Evolutionary conservation across 2,329 filamentous ascomycete genomes (phyloP).

Genomic region (Ascomycota sp.): DNA sequence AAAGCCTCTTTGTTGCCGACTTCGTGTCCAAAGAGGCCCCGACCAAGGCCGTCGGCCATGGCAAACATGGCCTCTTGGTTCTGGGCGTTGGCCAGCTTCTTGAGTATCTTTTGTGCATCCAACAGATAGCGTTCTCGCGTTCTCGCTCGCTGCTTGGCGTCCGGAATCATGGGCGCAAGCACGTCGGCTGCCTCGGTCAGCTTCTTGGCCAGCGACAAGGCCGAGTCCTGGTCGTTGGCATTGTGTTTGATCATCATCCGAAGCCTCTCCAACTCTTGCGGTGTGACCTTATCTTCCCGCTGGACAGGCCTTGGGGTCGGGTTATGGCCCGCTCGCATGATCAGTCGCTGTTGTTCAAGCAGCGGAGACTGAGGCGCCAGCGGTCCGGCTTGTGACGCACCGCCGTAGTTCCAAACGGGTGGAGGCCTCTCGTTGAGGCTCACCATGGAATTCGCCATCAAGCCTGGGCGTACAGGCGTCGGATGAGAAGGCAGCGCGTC

Average conservation of each 20-base stretch:
- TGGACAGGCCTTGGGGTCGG: slow-evolving; percentile 1
- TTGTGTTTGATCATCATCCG: slow-evolving; percentile 49
- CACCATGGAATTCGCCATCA: slow-evolving; percentile 37
- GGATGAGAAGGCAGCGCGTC: slow-evolving; percentile 39
- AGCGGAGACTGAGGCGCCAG: slow-evolving; percentile 9
- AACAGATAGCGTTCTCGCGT: slow-evolving; percentile 63
- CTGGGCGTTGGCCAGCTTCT: slow-evolving; percentile 57
- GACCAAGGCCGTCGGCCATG: slow-evolving; percentile 73
- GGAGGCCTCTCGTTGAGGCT: slow-evolving; percentile 35
- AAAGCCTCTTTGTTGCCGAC: slow-evolving; percentile 85
- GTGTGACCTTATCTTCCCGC: slow-evolving; percentile 39
- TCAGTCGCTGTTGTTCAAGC: slow-evolving; percentile 9
- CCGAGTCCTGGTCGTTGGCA: slow-evolving; percentile 49
- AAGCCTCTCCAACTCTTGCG: slow-evolving; percentile 57
- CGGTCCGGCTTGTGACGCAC: slow-evolving; percentile 18
- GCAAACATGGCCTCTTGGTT: slow-evolving; percentile 86
- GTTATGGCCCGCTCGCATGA: slow-evolving; percentile 1
- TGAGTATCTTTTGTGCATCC: slow-evolving; percentile 78
- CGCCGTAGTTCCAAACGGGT: slow-evolving; percentile 35
- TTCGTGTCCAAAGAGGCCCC: slow-evolving; percentile 58
- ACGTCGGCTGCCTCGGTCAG: slow-evolving; percentile 68
- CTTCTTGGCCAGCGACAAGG: slow-evolving; percentile 59
- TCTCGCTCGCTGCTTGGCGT: slow-evolving; percentile 54
- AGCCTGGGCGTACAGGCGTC: slow-evolving; percentile 39
- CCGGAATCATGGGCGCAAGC: slow-evolving; percentile 42